Conservation (phyloP, 2,329 filamentous ascomycete species). For the Beauveria rudraprayagi region DNA sequence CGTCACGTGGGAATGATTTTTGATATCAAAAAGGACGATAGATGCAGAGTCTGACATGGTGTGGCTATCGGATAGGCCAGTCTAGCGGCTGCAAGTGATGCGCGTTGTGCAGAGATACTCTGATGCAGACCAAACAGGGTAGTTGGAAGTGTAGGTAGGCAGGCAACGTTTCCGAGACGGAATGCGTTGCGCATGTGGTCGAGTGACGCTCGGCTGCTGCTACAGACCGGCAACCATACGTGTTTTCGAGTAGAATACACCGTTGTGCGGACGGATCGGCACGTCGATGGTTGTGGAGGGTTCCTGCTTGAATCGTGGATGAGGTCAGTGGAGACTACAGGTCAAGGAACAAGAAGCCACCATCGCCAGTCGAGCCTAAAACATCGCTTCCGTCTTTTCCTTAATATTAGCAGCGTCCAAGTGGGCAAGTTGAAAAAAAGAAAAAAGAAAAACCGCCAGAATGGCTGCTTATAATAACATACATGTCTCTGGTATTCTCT, state of each 20-base stretch:
- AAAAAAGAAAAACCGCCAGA: no score
- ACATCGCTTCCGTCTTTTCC: neutral
- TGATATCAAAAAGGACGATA: conserved; percentile 35
- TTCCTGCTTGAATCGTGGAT: neutral
- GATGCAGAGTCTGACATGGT: conserved; percentile 25
- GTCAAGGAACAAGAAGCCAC: neutral
- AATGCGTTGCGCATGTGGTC: neutral
- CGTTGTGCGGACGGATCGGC: neutral
- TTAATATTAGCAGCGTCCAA: neutral
- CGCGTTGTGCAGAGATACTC: neutral
- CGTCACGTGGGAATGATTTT: conserved; percentile 42
- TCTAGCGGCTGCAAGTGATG: neutral
- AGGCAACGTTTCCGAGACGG: neutral
- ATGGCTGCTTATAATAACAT: no score
- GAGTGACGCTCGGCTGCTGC: no score
- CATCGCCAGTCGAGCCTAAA: neutral
- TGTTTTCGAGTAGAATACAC: neutral
- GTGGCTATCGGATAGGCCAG: neutral
- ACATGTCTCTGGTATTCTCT: no score
- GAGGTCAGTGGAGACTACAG: neutral
- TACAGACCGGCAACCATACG: neutral
- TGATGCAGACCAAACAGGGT: no score
- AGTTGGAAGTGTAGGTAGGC: neutral
- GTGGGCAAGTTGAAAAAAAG: no score
- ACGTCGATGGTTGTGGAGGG: neutral